Conservation (phyloP, 441 rosid genomes). For the Euphorbia schlechtendalii region DNA sequence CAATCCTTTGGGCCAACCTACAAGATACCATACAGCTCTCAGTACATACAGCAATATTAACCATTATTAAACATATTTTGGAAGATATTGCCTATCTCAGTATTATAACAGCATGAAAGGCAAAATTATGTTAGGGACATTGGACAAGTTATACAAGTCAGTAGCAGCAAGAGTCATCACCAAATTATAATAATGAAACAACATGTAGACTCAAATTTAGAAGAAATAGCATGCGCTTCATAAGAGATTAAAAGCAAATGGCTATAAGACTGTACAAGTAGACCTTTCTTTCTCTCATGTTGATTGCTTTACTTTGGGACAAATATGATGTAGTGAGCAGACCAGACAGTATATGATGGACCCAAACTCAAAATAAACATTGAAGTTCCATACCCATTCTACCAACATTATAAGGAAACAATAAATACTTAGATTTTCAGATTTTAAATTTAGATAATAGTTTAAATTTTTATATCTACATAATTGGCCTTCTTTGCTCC, state of each 20-base stretch:
- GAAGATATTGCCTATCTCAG: neutral
- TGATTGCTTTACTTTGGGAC: neutral
- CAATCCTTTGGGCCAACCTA: slow-evolving; percentile 70
- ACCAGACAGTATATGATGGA: neutral
- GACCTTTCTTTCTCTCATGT: neutral
- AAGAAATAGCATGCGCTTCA: neutral
- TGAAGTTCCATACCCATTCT: neutral
- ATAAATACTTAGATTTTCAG: neutral
- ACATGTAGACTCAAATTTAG: neutral
- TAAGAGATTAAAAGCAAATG: neutral
- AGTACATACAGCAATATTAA: neutral
- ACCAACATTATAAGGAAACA: neutral
- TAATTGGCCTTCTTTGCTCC: neutral
- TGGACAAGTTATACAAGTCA: neutral
- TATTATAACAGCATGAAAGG: neutral
- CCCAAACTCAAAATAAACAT: neutral
- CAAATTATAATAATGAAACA: neutral
- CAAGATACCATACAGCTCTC: slow-evolving; percentile 12
- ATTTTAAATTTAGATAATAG: neutral
- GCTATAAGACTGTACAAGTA: neutral
- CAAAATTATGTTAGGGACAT: neutral
- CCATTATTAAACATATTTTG: neutral
- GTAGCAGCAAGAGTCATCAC: neutral
- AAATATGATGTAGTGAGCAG: neutral
- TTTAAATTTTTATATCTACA: neutral